Base-by-base conservation (phyloP, 768 basidiomycete genomes). In the Mycena metata region DNA sequence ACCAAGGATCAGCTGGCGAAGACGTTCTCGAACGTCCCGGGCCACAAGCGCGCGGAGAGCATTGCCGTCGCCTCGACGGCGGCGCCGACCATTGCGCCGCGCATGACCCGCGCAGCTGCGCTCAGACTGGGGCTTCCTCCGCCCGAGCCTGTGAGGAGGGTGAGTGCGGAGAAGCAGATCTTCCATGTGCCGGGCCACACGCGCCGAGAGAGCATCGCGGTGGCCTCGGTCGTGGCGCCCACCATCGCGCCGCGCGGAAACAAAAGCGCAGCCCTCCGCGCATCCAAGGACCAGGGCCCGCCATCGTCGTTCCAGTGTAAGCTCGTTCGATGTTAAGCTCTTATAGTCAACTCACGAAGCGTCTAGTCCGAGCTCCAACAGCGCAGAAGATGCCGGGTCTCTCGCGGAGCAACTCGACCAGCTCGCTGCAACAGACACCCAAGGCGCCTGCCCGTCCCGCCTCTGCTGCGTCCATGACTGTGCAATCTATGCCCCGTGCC, bases 141-240 rank as follows among this genome's bases (percentile, higher is more conserved):
- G 35, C 81, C 83, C 0, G 73, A 82, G 8, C 81, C 83, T 1
- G 81, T 82, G 47, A 83, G 79, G 71, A 81, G 81, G 62, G 66
- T 80, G 57, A 79, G 84, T 30, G 66, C 80, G 30, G 77, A 79
- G 16, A 85, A 84, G 77, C 77, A 77, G 36, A 88, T 85, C 0
- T 96, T 95, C 72, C 91, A 91, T 0, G 90, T 95, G 4, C 94
- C 94, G 7, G 94, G 94, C 0, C 94, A 96, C 74, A 95, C 95
- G 79, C 84, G 94, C 61, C 81, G 91, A 30, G 92, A 93, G 75
- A 88, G 87, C 16, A 90, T 96, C 69, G 77, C 88, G 8, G 94
- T 96, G 11, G 85, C 90, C 19, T 90, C 89, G 43, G 85, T 86
- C 16, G 85, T 83, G 43, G 85, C 92, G 2, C 94, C 94, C 1